A percentile compares a stretch with the other conserved stretches of the same genome.
These are phyloP conservation scores for Pseudonitzschia pungens DNA, from an alignment of 108 stramenopile species.

Conservation along the genomic window DNA sequence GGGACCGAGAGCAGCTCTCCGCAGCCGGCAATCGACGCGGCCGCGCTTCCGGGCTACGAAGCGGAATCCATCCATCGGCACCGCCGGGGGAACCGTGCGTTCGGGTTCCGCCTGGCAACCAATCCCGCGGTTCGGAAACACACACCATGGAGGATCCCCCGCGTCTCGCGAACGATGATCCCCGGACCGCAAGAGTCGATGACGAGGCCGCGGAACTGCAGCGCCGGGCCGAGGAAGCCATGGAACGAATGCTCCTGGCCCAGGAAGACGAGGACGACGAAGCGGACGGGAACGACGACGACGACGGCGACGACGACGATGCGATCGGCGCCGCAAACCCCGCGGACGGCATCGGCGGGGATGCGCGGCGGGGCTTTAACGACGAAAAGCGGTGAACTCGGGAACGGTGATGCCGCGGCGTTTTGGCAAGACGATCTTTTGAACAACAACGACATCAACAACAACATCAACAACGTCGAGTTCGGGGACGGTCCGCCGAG, in stretches of 20 bases:
- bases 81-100: too few species aligned
- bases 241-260: slow-evolving; percentile 36
- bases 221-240: slow-evolving; percentile 30
- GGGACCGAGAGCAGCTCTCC: too few species aligned
- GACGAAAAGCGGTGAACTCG: neutral
- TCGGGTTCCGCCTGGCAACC: too few species aligned
- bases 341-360: neutral
- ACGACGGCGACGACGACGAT: neutral
- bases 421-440: too few species aligned
- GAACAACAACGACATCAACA: neutral
- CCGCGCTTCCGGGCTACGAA: too few species aligned
- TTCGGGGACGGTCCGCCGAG: neutral
- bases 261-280: slow-evolving; percentile 30
- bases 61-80: too few species aligned
- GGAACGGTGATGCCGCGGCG: slow-evolving; percentile 8
- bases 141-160: slow-evolving; percentile 14
- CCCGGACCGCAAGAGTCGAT: neutral
- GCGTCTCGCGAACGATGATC: slow-evolving; percentile 3
- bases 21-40: too few species aligned
- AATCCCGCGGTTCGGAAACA: too few species aligned
- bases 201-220: slow-evolving; percentile 19
- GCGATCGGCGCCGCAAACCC: neutral
- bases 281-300: slow-evolving; percentile 13
- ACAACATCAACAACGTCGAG: neutral
- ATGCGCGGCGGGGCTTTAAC: neutral